These are phyloP conservation scores for Penicillium silybi DNA, from an alignment of 495 filamentous ascomycete species.

Conservation along the genomic window DNA sequence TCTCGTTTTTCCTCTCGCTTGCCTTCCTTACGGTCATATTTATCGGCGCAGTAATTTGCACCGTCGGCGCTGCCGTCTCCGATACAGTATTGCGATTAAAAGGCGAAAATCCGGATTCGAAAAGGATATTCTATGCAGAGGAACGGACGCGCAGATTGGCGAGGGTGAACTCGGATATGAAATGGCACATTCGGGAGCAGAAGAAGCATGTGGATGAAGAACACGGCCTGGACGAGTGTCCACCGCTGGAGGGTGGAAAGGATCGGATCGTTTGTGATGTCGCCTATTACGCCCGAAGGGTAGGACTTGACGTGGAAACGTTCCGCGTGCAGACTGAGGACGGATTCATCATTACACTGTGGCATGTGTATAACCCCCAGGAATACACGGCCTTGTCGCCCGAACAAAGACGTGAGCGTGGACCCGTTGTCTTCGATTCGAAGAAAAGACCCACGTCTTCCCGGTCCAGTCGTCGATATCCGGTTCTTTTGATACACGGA, in stretches of 20 bases:
- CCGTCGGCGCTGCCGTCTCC: conserved; percentile 47
- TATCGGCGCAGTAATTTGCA: conserved; percentile 63
- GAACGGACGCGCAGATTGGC: conserved; percentile 55
- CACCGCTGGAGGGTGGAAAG: conserved; percentile 71
- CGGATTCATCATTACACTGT: conserved; percentile 83
- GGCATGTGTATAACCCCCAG: conserved; percentile 84
- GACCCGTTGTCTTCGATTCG: conserved; percentile 31
- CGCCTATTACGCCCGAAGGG: conserved; percentile 80
- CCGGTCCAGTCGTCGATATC: conserved; percentile 62
- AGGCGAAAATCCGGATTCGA: conserved; percentile 52
- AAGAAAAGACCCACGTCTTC: conserved; percentile 7
- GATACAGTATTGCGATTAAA: conserved; percentile 46
- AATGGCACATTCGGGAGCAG: conserved; percentile 54
- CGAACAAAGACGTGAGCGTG: conserved; percentile 29
- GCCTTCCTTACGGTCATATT: conserved; percentile 73
- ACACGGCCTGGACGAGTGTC: conserved; percentile 50
- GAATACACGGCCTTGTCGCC: conserved; percentile 55
- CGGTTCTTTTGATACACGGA: conserved; percentile 84
- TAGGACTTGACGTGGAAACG: conserved; percentile 81
- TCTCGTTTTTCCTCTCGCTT: conserved; percentile 72
- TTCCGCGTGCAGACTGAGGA: conserved; percentile 91
- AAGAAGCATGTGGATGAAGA: conserved; percentile 36
- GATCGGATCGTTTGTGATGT: conserved; percentile 78
- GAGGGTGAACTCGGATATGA: conserved; percentile 52
- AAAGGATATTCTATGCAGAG: conserved; percentile 65